Evolutionary conservation across 306 rosid genomes (phyloP), one percentile per base, ranked within the genome.

Genomic region (Nissolia schottii): DNA sequence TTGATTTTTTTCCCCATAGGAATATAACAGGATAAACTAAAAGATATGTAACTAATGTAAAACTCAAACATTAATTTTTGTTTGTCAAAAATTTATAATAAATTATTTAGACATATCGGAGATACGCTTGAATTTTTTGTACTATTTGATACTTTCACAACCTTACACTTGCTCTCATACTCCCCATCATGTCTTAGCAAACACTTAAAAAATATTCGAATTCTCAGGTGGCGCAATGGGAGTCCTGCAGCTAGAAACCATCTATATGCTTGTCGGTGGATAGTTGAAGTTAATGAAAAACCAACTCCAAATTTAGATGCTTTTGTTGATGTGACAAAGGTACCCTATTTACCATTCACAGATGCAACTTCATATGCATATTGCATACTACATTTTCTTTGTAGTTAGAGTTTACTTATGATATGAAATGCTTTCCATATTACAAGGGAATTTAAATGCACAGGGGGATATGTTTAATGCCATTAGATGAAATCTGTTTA

Each of bases 191-290:
- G n/a, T n/a, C n/a, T n/a, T n/a, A n/a, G n/a, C n/a, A n/a, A n/a
- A n/a, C n/a, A n/a, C n/a, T n/a, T n/a, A n/a, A n/a, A n/a, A n/a
- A n/a, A n/a, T n/a, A n/a, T n/a, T n/a, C n/a, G n/a, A n/a, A n/a
- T n/a, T n/a, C n/a, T n/a, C 91, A 94, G 97, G 90, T 86, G 95
- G 96, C 86, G 97, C 73, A 92, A 91, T 77, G 98, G 98, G 61
- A 94, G 98, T 81, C 98, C 98, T 3, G 97, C 71, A 18, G 89
- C 91, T 81, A 89, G 97, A 84, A 91, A 91, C 84, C 92, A 97
- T 68, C 82, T 94, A 27, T 89, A 94, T 78, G 97, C 97, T 59
- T 97, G 89, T 73, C 98, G 86, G 76, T 94, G 98, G 98, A 87
- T 94, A 31, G 87, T 94, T 38, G 98, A 94, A 83, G 72, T 94